Conservation (phyloP, 1,139 yeast genomes). For the Eremothecium coryli region DNA sequence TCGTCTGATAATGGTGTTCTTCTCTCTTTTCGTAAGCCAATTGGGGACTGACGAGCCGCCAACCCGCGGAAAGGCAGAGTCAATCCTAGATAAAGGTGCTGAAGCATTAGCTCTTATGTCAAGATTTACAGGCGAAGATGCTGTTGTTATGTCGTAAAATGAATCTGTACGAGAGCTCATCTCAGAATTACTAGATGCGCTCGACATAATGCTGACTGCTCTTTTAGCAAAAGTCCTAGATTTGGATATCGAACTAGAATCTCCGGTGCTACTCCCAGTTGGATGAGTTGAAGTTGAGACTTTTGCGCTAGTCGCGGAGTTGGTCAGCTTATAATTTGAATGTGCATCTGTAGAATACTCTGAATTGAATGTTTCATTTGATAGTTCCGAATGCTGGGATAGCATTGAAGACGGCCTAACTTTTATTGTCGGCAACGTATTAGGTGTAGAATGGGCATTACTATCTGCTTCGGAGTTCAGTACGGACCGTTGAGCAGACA, state of each 20-base stretch:
- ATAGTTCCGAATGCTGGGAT: conserved; percentile 52
- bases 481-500: conserved; percentile 8
- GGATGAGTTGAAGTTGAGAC: conserved; percentile 3
- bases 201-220: conserved; percentile 32
- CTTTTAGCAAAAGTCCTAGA: conserved; percentile 24
- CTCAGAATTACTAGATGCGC: conserved; percentile 36
- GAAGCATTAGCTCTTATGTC: conserved; percentile 16
- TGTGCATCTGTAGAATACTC: conserved; percentile 32
- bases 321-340: conserved; percentile 18
- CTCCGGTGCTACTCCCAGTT: conserved; percentile 8
- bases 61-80: conserved; percentile 24
- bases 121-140: conserved; percentile 21
- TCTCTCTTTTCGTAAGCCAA: conserved; percentile 37
- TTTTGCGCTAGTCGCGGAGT: conserved; percentile 13
- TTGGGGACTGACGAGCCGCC: conserved; percentile 16
- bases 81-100: conserved; percentile 13
- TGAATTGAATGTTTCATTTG: conserved; percentile 44
- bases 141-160: conserved; percentile 33
- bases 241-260: conserved; percentile 15
- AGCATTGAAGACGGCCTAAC: conserved; percentile 58
- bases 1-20: conserved; percentile 34
- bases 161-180: conserved; percentile 35
- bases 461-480: conserved; percentile 2
- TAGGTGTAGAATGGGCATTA: conserved; percentile 10
- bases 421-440: conserved; percentile 18